Evolutionary conservation across 495 filamentous ascomycete genomes (phyloP), one percentile per base, ranked within the genome.

Genomic region (Pyronema omphalodes): DNA sequence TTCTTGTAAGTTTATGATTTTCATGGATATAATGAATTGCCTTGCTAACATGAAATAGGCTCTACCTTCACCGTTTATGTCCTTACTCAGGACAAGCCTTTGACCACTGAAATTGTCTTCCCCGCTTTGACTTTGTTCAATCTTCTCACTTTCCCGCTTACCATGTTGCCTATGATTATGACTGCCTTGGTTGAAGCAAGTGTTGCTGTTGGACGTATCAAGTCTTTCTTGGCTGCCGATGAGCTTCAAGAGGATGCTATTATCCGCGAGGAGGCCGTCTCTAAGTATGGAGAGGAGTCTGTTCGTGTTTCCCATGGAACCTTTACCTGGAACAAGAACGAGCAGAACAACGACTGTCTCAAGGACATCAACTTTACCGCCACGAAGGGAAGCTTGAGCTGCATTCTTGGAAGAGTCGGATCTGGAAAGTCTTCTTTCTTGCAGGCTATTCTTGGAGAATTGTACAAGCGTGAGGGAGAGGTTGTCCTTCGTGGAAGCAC

Each of bases 51-150:
- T 12, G 8, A 45, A 41, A 11, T 19, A 65, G 62, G 62, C 71
- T 87, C 85, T 7, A 96, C 91, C 8, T 99, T 99, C 63, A 80
- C 85, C 11, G 85, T 96, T 14, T 99, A 91, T 61, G 93, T 95
- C 44, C 71, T 91, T 51, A 93, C 84, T 0, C 76, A 76, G 40
- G 73, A 88, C 58, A 71, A 71, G 35, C 89, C 93, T 29, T 68
- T 99, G 64, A 91, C 86, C 14, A 94, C 87, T 0, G 84, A 93
- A 1, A 88, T 99, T 59, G 86, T 99, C 19, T 99, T 99, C 68
- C 89, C 93, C 11, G 87, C 86, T 18, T 71, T 99, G 57, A 87
- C 60, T n/a, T 36, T 58, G 37, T 61, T 55, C 53, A 62, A 53
- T 44, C 54, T 61, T 23, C 76, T 99, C 37, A 93, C 88, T 0